Evolutionary conservation across 2,329 filamentous ascomycete genomes (phyloP).

Genomic region (Neonectria neomacrospora): DNA sequence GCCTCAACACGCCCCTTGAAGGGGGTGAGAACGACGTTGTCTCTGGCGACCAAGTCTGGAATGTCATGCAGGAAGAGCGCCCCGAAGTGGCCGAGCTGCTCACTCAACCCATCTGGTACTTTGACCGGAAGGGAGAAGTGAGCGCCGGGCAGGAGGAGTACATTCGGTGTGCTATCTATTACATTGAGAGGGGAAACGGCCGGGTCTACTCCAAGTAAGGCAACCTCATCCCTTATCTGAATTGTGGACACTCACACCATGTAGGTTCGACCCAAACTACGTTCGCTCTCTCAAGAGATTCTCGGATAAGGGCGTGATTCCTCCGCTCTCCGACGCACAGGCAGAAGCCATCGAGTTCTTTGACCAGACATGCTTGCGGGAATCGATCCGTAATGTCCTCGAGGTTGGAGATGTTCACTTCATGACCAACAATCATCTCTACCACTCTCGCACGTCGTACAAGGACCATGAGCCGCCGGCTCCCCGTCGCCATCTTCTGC

Average conservation of each 20-base stretch:
- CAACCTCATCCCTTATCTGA: not conserved
- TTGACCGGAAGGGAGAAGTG: conserved; percentile 89
- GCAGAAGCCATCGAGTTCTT: conserved; percentile 67
- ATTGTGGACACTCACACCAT: not conserved
- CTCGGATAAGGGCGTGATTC: conserved; percentile 28
- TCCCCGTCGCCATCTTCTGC: conserved; percentile 81
- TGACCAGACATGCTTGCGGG: conserved; percentile 76
- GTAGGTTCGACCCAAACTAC: conserved; percentile 82
- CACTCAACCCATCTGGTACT: conserved; percentile 86
- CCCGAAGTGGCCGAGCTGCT: conserved; percentile 82
- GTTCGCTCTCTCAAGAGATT: conserved; percentile 53
- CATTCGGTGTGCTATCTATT: conserved; percentile 78
- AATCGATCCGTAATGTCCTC: conserved; percentile 84
- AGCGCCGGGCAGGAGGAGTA: conserved; percentile 79
- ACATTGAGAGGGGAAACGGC: conserved; percentile 72
- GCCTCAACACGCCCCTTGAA: conserved; percentile 78
- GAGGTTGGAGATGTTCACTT: conserved; percentile 90
- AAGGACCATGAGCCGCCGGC: conserved; percentile 69
- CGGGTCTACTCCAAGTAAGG: conserved; percentile 65
- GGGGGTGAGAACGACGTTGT: conserved; percentile 87
- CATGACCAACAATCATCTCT: conserved; percentile 78
- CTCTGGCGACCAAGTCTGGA: conserved; percentile 83
- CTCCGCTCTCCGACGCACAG: conserved; percentile 55
- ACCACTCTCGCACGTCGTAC: conserved; percentile 85
- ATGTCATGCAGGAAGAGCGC: conserved; percentile 78